Base-by-base conservation (phyloP, 2,329 filamentous ascomycete species). In the Pseudogymnoascus destructans region DNA sequence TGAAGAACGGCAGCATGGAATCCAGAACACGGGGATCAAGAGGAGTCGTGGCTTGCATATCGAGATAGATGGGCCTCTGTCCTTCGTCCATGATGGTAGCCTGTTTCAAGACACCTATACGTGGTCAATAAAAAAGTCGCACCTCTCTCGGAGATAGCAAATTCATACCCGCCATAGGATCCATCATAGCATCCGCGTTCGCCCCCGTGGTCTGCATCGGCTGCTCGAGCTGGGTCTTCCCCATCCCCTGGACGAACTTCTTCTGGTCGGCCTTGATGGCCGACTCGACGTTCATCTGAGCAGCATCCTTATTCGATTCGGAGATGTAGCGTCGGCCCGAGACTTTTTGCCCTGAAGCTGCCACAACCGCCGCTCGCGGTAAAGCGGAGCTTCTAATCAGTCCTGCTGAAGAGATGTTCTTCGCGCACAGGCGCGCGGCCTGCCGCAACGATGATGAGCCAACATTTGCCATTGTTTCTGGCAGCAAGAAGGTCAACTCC, bases 31-130 rank as follows among this genome's bases (percentile, higher is more conserved):
- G 83, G 21, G 93, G 93, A 67, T 98, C 93, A 60, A 93, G 84
- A 15, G 93, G 93, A 0, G 93, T 98, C 1, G 93, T 98, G 33
- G 93, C 89, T 74, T 98, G 93, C 86, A 95, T 95, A 70, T 98
- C 93, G 58, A 98, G 85, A 68, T 98, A 98, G 69, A 98, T 97
- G 36, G 93, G 93, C 60, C 93, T 80, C 62, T 88, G 85, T 60
- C 93, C 93, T 72, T 95, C 85, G 65, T 95, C 91, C 85, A 97
- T 88, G 63, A 95, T 78, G 10, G 89, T 90, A 7, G 91, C 92
- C 71, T 95, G 86, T 75, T 93, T 95, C 62, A 98, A 77, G 49
- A 96, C 85, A 64, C 87, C 87, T 68, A 40, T 54, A 38, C n/a
- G 40, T 55, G 42, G 58, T 64, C 38, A 66, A 61, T 27, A 49